Evolutionary conservation across 2,329 filamentous ascomycete species (phyloP), one percentile per base, ranked within the genome.

Genomic region (Xenoacremonium recifei): DNA sequence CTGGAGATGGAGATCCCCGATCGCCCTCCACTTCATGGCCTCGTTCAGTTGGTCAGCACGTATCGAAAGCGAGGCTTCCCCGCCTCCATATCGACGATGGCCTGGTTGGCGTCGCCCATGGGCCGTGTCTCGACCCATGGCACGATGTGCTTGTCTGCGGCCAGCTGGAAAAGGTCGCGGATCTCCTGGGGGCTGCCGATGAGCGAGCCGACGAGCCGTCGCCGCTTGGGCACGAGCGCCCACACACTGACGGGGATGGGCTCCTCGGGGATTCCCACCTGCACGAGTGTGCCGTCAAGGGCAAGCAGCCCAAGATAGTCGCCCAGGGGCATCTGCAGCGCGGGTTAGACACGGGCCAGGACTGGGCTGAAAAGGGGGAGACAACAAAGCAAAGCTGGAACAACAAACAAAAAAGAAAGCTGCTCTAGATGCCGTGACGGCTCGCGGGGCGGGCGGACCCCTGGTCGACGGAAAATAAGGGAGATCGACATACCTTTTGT

Each of bases 111-210:
- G 20, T 77, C 71, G 40, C 66, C 71, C 72, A 84, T 73, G 0
- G 72, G 69, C 39, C 73, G 62, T 55, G 68, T 63, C 53, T 81
- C 67, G 19, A 82, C 70, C 75, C 75, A 80, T 1, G 78, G 74
- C 58, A 75, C 71, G 7, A 84, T 62, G 0, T 69, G 65, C 55
- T 81, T 76, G 36, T 79, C 69, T 0, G 71, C 77, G 3, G 75
- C 78, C 35, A 84, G 68, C 40, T 73, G 51, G 39, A 84, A 59
- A 77, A 84, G 83, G 48, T 79, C 75, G 25, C 70, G 63, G 31
- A 83, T 82, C 54, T 82, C 73, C n/a, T 60, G 59, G 0, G 79
- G 78, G 12, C 67, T 67, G 0, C 77, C 76, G 50, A 80, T 63
- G 25, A 59, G 37, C 4, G 59, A 62, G 3, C 76, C 76, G 0